These are phyloP conservation scores for Aschersonia sp. DNA, from an alignment of 2,329 filamentous ascomycete species.

Conservation along the genomic window DNA sequence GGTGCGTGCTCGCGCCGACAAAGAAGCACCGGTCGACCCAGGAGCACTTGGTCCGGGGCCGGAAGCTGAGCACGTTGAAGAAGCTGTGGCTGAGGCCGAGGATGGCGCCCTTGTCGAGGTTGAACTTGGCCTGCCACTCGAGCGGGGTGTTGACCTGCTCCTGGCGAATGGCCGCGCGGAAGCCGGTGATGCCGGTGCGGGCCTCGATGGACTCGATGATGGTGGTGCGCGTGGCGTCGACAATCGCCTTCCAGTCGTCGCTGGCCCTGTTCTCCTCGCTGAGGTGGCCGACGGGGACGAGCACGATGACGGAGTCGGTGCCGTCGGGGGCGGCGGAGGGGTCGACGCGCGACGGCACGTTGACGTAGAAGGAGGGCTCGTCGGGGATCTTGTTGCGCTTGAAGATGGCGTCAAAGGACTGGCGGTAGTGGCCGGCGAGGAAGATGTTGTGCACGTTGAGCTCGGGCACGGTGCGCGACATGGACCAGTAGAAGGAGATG, in stretches of 20 bases:
- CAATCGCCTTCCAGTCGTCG: conserved; percentile 47
- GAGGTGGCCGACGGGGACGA: conserved; percentile 60
- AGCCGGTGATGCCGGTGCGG: conserved; percentile 41
- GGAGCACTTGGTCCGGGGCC: conserved; percentile 40
- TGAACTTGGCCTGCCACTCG: conserved; percentile 53
- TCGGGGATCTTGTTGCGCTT: conserved; percentile 50
- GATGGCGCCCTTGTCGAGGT: conserved; percentile 62
- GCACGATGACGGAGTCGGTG: conserved; percentile 51
- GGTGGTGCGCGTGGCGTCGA: conserved; percentile 40
- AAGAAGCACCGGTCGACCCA: conserved; percentile 45
- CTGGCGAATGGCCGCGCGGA: conserved; percentile 32
- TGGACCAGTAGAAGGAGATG: conserved; percentile 65
- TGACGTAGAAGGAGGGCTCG: conserved; percentile 63
- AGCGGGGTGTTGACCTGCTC: conserved; percentile 52
- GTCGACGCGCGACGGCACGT: conserved; percentile 58
- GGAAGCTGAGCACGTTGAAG: conserved; percentile 56
- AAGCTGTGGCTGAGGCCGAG: conserved; percentile 58
- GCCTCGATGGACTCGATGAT: conserved; percentile 45
- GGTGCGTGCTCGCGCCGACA: conserved; percentile 62
- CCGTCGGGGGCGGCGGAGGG: conserved; percentile 49
- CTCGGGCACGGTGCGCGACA: conserved; percentile 44
- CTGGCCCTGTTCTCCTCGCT: neutral
- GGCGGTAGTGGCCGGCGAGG: conserved; percentile 55
- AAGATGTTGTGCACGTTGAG: conserved; percentile 64
- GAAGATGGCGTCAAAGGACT: conserved; percentile 66